Evolutionary conservation across 2,329 filamentous ascomycete species (phyloP).

Genomic region (Cladophialophora exuberans): DNA sequence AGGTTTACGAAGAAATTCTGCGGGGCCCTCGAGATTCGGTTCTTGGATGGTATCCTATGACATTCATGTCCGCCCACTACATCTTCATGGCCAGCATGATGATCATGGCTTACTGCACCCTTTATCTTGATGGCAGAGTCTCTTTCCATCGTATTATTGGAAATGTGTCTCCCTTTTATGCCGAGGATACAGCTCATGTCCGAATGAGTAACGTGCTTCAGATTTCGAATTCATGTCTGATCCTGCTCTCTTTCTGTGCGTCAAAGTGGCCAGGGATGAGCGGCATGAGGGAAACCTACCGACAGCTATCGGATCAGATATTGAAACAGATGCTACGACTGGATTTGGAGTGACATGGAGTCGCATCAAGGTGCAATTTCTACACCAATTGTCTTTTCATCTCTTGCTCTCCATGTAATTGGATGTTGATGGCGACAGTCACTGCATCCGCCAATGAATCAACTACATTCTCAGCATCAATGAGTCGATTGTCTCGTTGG

Average conservation of each 20-base stretch:
- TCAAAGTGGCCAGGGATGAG: neutral
- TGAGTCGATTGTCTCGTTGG: constrained; percentile 65
- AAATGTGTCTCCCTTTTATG: neutral
- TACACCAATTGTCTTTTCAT: too few species aligned
- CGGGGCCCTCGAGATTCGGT: neutral
- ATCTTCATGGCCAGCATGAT: constrained; percentile 11
- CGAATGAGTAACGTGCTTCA: neutral
- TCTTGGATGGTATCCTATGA: constrained; percentile 1
- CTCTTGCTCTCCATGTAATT: too few species aligned
- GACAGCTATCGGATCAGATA: too few species aligned
- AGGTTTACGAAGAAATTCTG: constrained; percentile 5
- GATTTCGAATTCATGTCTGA: neutral
- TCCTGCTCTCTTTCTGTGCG: neutral
- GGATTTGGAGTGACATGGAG: too few species aligned
- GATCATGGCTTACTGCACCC: constrained; percentile 4
- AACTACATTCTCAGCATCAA: constrained; percentile 45
- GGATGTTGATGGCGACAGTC: constrained; percentile 24
- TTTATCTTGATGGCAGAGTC: constrained; percentile 4
- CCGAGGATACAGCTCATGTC: neutral
- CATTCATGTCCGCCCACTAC: constrained; percentile 8
- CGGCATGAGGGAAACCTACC: neutral
- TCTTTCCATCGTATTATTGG: too few species aligned
- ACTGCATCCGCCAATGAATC: constrained; percentile 28
- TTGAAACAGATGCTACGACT: too few species aligned
- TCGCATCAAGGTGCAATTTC: too few species aligned